These are phyloP conservation scores for Podaxis sp. DNA, from an alignment of 768 basidiomycete species.

Conservation along the genomic window DNA sequence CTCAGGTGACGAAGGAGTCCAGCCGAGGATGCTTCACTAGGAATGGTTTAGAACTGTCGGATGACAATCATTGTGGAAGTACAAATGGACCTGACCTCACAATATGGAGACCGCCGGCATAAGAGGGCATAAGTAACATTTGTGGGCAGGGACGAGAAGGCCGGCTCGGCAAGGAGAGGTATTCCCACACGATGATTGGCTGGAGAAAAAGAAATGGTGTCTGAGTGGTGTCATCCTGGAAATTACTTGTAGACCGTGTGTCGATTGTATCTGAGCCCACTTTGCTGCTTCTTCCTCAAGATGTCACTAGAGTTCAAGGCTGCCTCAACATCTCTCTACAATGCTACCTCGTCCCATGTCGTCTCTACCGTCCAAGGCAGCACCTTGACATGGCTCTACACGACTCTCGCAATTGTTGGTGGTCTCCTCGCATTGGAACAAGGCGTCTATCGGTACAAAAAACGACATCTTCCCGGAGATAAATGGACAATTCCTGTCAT, in stretches of 20 bases:
- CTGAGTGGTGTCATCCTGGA: slow-evolving; percentile 32
- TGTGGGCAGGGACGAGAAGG: too few relatives aligned
- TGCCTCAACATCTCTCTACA: slow-evolving; percentile 40
- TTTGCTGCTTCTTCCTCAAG: slow-evolving; percentile 24
- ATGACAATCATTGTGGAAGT: too few relatives aligned
- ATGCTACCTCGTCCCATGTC: slow-evolving; percentile 49
- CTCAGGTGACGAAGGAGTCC: neutral
- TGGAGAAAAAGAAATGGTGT: slow-evolving; percentile 29
- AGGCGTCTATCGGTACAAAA: slow-evolving; percentile 85
- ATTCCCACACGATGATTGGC: slow-evolving; percentile 36
- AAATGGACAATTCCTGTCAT: slow-evolving; percentile 97
- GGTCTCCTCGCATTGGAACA: slow-evolving; percentile 87
- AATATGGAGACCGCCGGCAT: too few relatives aligned
- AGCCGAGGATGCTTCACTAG: too few relatives aligned
- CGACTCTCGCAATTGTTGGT: slow-evolving; percentile 65
- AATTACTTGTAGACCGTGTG: slow-evolving; percentile 13
- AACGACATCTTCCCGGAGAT: slow-evolving; percentile 82
- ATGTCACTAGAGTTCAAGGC: slow-evolving; percentile 30
- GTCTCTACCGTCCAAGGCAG: slow-evolving; percentile 34
- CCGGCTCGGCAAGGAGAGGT: neutral
- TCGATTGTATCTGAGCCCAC: slow-evolving; percentile 3
- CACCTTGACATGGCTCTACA: slow-evolving; percentile 59
- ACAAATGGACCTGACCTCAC: too few relatives aligned
- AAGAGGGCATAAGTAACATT: too few relatives aligned
- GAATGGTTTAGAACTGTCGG: too few relatives aligned